Percentiles rank a stretch among this genome's conserved stretches.
phyloP scores from a whole-genome alignment of 148 eudicot species.

The Rhododendron ovatum region DNA sequence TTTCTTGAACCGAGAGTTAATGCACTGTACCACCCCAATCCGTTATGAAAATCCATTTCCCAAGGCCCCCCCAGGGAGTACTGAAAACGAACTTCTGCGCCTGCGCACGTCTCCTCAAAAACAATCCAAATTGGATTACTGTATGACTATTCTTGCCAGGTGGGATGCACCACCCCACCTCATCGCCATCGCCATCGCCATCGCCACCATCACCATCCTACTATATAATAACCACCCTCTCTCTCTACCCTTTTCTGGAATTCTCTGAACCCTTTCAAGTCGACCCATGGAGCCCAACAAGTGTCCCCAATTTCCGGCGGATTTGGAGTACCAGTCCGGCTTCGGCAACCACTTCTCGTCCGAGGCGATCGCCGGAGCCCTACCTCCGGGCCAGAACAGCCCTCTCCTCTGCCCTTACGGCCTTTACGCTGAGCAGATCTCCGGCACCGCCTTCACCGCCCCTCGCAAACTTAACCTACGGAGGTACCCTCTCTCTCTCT shows the following conservation, averaged over 20 bases:
- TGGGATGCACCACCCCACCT: background rate
- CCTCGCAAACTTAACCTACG: slow-evolving; percentile 80
- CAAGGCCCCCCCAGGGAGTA: background rate
- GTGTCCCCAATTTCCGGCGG: slow-evolving; percentile 24
- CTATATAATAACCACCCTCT: background rate
- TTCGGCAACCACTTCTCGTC: slow-evolving; percentile 89
- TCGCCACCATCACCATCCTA: background rate
- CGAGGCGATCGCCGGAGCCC: slow-evolving; percentile 80
- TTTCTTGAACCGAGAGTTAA: no score
- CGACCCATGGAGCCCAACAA: slow-evolving; percentile 13
- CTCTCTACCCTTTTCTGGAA: background rate
- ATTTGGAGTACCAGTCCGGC: slow-evolving; percentile 58
- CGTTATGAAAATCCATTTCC: background rate
- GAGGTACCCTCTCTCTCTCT: slow-evolving; percentile 34
- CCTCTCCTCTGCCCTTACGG: slow-evolving; percentile 85
- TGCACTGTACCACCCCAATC: background rate
- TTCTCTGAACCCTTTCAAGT: background rate
- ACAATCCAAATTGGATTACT: background rate
- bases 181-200: background rate
- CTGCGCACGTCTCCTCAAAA: background rate
- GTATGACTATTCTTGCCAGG: background rate
- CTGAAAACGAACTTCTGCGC: background rate
- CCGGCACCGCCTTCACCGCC: slow-evolving; percentile 93
- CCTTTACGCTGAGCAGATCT: slow-evolving; percentile 92
- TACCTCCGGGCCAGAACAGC: slow-evolving; percentile 75